Percentiles rank a stretch among this genome's conserved stretches.
phyloP scores from a whole-genome alignment of 1,139 yeast genomes.

The Taiozyma sp. region DNA sequence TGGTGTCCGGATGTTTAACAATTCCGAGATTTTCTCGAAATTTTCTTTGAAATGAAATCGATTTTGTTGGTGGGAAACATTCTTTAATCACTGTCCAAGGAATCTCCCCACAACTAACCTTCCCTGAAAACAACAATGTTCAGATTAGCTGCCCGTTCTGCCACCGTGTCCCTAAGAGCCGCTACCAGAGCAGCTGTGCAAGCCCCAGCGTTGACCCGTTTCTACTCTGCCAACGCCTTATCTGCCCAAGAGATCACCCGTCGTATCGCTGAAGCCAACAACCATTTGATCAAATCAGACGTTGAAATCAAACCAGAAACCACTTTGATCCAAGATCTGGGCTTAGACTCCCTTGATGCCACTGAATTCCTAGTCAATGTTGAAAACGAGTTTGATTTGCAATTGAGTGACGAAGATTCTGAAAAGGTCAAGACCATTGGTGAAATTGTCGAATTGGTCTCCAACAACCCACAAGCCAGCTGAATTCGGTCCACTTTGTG shows the following conservation, averaged over 20 bases:
- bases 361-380: conserved; percentile 70
- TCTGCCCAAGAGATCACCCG: conserved; percentile 24
- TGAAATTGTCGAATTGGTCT: conserved; percentile 59
- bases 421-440: conserved; percentile 68
- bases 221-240: conserved; percentile 22
- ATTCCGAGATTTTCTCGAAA: neutral
- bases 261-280: conserved; percentile 24
- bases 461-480: conserved; percentile 32
- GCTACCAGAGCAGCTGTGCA: conserved; percentile 4
- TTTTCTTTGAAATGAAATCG: neutral
- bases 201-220: conserved; percentile 16
- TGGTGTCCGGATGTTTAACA: neutral
- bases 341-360: conserved; percentile 67
- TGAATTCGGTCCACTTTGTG: conserved; percentile 2
- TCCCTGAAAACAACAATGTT: conserved; percentile 13
- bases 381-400: conserved; percentile 69
- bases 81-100: too few species aligned
- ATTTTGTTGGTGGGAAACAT: neutral
- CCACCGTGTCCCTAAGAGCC: conserved; percentile 9
- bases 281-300: conserved; percentile 22
- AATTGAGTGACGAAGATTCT: conserved; percentile 60
- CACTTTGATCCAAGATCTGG: conserved; percentile 41
- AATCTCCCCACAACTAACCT: too few species aligned
- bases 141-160: conserved; percentile 23
- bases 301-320: conserved; percentile 26